Conservation (phyloP, 2,329 filamentous ascomycete genomes). For the Drechslerella dactyloides region DNA sequence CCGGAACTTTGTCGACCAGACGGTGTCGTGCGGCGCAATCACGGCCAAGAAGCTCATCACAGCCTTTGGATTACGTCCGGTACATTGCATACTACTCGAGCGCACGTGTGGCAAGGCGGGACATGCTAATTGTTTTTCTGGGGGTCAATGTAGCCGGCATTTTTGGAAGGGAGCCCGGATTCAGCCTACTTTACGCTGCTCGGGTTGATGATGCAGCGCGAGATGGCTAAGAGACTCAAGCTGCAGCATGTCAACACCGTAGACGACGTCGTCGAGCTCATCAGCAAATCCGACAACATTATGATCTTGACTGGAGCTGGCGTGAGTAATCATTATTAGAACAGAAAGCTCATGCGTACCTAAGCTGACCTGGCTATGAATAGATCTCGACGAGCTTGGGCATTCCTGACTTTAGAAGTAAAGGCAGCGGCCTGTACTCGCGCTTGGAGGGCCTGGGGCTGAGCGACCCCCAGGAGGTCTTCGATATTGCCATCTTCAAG, state of each 20-base stretch:
- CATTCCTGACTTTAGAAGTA: constrained; percentile 95
- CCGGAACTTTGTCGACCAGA: constrained; percentile 75
- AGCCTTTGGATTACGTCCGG: constrained; percentile 77
- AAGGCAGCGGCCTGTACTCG: constrained; percentile 88
- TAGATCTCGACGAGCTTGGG: constrained; percentile 91
- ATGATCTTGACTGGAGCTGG: constrained; percentile 93
- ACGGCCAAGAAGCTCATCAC: constrained; percentile 83
- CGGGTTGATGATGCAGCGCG: constrained; percentile 76
- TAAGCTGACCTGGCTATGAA: constrained; percentile 11
- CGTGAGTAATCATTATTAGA: constrained; percentile 56
- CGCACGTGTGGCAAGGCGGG: not conserved
- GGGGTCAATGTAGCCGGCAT: constrained; percentile 62
- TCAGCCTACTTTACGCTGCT: constrained; percentile 77
- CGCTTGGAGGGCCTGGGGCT: constrained; percentile 78
- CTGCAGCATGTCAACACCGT: constrained; percentile 80
- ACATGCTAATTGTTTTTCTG: constrained; percentile 7
- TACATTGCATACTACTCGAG: constrained; percentile 33
- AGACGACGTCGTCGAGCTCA: constrained; percentile 80
- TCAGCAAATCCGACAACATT: constrained; percentile 79
- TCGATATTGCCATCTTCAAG: constrained; percentile 85
- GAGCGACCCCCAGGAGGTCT: constrained; percentile 89
- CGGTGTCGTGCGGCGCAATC: constrained; percentile 71
- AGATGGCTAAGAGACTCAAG: constrained; percentile 81
- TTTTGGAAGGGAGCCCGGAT: constrained; percentile 75
- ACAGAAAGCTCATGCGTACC: constrained; percentile 20